Percentiles rank a stretch among this genome's conserved stretches.
Conservation (phyloP, 1,284 basidiomycete genomes). For the Ustilago loliicola region DNA sequence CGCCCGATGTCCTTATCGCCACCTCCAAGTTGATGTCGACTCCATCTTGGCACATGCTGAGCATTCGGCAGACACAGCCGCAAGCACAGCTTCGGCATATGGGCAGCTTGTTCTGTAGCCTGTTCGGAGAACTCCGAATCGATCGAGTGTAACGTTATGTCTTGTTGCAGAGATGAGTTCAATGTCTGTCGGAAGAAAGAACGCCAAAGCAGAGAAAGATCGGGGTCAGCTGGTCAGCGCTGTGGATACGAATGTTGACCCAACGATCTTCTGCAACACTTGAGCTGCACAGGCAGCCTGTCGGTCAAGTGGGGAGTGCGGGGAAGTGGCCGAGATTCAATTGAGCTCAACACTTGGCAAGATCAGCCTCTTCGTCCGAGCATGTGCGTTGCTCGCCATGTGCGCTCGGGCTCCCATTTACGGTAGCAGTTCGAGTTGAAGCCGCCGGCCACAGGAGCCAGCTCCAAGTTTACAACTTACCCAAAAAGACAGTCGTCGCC, state of each 20-base stretch:
- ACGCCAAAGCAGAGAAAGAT: not conserved
- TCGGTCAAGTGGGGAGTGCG: not conserved
- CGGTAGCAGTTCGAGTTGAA: not conserved
- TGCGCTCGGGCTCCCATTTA: not conserved
- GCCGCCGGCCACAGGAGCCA: not conserved
- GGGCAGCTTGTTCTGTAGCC: not conserved
- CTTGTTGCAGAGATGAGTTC: not conserved
- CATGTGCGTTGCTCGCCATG: not conserved
- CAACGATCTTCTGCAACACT: not conserved
- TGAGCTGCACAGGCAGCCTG: not conserved
- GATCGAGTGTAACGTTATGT: not conserved
- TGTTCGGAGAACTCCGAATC: not conserved
- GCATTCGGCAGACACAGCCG: not conserved
- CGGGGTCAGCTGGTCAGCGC: not conserved
- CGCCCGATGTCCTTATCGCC: not conserved
- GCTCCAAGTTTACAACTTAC: conserved; percentile 24
- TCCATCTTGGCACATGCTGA: not conserved
- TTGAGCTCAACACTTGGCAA: not conserved
- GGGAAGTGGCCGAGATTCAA: not conserved
- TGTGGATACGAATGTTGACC: not conserved
- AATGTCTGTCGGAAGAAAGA: not conserved
- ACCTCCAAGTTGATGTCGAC: not conserved
- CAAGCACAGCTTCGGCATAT: not conserved
- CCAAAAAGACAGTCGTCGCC: conserved; percentile 44
- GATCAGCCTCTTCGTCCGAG: not conserved